Base-by-base conservation (phyloP, 805 yeast species). In the Metschnikowia kofuensis region DNA sequence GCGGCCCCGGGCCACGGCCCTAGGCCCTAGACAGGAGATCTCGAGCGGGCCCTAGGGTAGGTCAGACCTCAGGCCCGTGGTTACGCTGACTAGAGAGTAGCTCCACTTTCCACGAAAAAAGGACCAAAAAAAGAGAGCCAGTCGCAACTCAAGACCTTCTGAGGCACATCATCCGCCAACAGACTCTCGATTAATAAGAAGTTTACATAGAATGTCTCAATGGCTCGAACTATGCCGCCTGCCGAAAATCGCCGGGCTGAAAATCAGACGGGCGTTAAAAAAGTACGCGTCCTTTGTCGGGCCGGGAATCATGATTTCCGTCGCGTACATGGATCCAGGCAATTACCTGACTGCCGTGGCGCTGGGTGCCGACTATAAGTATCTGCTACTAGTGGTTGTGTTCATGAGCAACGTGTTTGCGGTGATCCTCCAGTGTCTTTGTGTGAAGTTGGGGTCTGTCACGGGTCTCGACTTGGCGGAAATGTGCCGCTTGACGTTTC, bases 311-410 rank as follows among this genome's bases (percentile, higher is more conserved):
- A 78, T 89, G 81, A 89, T 90, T 26, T 79, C 90, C 30, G 96
- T 91, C 46, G 94, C 96, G 1, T 91, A 90, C 61, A 87, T 90
- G 76, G 97, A 90, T 63, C 96, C 97, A 1, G 97, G 97, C 38
- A 90, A 90, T 66, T 90, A 89, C 67, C 82, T 95, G 39, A 87
- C 96, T 0, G 89, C 94, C 13, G 96, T 90, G 1, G 79, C 88
- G 13, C 89, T 96, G 0, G 97, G 97, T 44, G 91, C 96, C 2
- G 76, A 82, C 47, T 87, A 83, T 59, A 79, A 83, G 61, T 90
- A 84, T 66, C 79, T 85, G 49, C 77, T 89, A 45, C 73, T 90
- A 44, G 87, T 88, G 65, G 77, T 85, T 30, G 78, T 89, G 4
- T 72, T 89, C 44, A 60, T 89, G 49, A 85, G 96, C n/a, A 90